Evolutionary conservation across 2,329 filamentous ascomycete genomes (phyloP), one percentile per base, ranked within the genome.

Genomic region (Lachnellula occidentalis): DNA sequence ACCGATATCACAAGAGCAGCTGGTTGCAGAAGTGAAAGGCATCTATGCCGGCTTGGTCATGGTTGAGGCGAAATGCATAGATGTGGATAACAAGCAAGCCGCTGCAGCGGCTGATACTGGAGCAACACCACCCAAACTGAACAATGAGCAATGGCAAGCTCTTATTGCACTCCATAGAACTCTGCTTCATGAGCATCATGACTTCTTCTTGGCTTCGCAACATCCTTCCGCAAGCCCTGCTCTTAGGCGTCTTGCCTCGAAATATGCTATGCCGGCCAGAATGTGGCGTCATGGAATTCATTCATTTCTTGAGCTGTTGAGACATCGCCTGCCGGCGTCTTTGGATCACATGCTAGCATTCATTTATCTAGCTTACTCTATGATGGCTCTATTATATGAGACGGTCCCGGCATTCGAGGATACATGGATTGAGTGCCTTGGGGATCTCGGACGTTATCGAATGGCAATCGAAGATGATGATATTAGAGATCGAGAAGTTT

Each of bases 241-340:
- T 0, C 69, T 97, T 0, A 78, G 81, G 3, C 75, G 82, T 0
- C 70, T 96, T 0, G 86, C 91, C 0, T 79, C 80, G 0, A 94
- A 94, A 58, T 96, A 96, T 62, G 84, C 85, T 0, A 96, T 97
- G 90, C 92, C 92, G 0, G 90, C 89, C 0, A 77, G 92, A 0
- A 94, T 97, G 88, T 97, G 94, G 94, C 79, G 90, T 0, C 89
- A 78, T 86, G 92, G 89, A 0, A 96, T 97, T 3, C 90, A 95
- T 66, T 85, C 83, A 0, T 94, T 94, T 54, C 76, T 95, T 0
- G 90, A 95, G 61, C 69, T 95, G 0, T 70, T 95, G 0, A 77
- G 90, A 0, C 83, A 89, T 60, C 80, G 85, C 2, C 73, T 96
- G 0, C 92, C 92, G 0, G 78, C 77, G 0, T 91, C 88, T 1